Conservation (phyloP, 805 yeast species). For the Martiniozyma abietophila region DNA sequence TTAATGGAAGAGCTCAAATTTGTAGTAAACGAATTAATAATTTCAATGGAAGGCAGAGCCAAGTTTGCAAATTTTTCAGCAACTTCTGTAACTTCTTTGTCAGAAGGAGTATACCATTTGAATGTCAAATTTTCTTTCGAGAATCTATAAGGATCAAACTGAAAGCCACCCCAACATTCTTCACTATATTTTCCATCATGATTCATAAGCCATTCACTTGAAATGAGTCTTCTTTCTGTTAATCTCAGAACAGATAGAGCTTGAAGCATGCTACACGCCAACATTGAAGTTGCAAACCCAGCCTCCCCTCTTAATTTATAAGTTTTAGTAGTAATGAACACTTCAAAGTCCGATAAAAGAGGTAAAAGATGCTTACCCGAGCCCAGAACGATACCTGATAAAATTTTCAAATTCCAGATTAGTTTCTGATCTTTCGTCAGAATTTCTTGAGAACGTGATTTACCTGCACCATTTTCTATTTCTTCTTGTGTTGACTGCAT, state of each 20-base stretch:
- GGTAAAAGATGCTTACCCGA: slow-evolving; percentile 45
- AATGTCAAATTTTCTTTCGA: slow-evolving; percentile 40
- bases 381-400: slow-evolving; percentile 63
- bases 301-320: slow-evolving; percentile 44
- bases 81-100: slow-evolving; percentile 49
- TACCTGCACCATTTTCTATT: slow-evolving; percentile 78
- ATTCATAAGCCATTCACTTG: slow-evolving; percentile 32
- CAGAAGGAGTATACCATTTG: slow-evolving; percentile 68
- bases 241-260: slow-evolving; percentile 55
- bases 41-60: slow-evolving; percentile 33
- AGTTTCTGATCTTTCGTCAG: slow-evolving; percentile 72
- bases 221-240: slow-evolving; percentile 43
- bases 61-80: slow-evolving; percentile 46
- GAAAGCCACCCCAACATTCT: slow-evolving; percentile 69
- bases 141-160: slow-evolving; percentile 45
- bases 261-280: slow-evolving; percentile 54
- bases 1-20: slow-evolving; percentile 38
- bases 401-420: slow-evolving; percentile 57
- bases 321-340: slow-evolving; percentile 41
- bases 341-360: slow-evolving; percentile 35
- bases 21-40: slow-evolving; percentile 43
- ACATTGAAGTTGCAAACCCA: slow-evolving; percentile 46
- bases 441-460: slow-evolving; percentile 52
- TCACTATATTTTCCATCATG: slow-evolving; percentile 32
- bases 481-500: slow-evolving; percentile 52